Conservation (phyloP, 768 basidiomycete species). For the Tulasnella sp. region DNA sequence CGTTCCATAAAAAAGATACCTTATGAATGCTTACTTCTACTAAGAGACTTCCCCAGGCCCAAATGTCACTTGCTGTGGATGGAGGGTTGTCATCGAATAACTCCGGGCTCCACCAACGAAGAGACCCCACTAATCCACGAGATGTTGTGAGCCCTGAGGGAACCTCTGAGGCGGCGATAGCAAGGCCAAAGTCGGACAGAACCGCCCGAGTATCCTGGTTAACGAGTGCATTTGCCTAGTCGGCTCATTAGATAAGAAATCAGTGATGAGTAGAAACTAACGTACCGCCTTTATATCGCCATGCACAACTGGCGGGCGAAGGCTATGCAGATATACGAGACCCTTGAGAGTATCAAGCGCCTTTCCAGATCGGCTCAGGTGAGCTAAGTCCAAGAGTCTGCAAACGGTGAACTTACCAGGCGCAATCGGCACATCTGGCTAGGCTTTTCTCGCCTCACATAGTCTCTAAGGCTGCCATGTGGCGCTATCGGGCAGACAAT, state of each 20-base stretch:
- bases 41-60: conserved; percentile 7
- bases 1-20: no score
- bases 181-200: conserved; percentile 9
- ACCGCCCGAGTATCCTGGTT: background rate
- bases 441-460: background rate
- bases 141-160: conserved; percentile 5
- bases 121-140: background rate
- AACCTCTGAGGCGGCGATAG: background rate
- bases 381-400: no score
- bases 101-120: background rate
- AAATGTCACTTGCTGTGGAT: background rate
- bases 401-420: background rate
- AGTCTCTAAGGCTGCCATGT: background rate
- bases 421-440: background rate
- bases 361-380: background rate
- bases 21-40: background rate
- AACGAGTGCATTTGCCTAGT: background rate
- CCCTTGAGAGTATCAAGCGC: background rate
- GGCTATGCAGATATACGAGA: background rate
- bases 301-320: background rate
- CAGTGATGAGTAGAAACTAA: background rate
- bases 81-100: background rate
- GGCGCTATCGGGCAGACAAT: background rate
- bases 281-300: conserved; percentile 5
- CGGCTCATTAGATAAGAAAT: background rate